Percentiles rank a stretch among this genome's conserved stretches.
These are phyloP conservation scores for Seiridium cupressi DNA, from an alignment of 2,329 filamentous ascomycete species.

Conservation along the genomic window DNA sequence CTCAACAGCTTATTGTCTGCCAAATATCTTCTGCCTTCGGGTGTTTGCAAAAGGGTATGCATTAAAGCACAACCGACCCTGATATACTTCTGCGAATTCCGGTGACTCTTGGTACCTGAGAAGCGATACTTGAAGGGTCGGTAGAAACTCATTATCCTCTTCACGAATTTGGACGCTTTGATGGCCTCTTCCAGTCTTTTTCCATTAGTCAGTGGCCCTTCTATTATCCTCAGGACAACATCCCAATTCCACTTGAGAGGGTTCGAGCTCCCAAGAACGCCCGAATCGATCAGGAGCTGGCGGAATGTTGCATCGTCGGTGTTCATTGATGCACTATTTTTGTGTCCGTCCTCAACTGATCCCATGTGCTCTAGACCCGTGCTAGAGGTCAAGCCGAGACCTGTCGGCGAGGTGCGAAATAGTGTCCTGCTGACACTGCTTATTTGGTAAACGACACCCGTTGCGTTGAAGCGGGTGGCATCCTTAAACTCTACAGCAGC, in stretches of 20 bases:
- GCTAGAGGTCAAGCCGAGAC: slow-evolving; percentile 38
- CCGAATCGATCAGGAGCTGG: slow-evolving; percentile 70
- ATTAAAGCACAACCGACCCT: slow-evolving; percentile 86
- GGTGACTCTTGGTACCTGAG: slow-evolving; percentile 83
- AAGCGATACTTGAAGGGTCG: slow-evolving; percentile 97
- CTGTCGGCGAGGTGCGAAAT: slow-evolving; percentile 69
- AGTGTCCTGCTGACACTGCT: slow-evolving; percentile 94
- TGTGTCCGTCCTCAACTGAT: slow-evolving; percentile 56
- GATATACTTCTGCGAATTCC: slow-evolving; percentile 92
- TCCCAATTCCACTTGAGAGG: slow-evolving; percentile 98
- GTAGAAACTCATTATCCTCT: slow-evolving; percentile 91
- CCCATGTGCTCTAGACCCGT: slow-evolving; percentile 47
- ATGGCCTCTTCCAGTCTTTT: slow-evolving; percentile 93
- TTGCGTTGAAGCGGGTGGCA: slow-evolving; percentile 75
- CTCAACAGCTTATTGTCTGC: slow-evolving; percentile 89
- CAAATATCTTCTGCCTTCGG: slow-evolving; percentile 81
- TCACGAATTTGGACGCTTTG: slow-evolving; percentile 93
- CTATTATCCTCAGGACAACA: slow-evolving; percentile 83
- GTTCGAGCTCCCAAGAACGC: slow-evolving; percentile 85
- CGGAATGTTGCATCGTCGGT: slow-evolving; percentile 64
- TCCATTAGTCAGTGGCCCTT: slow-evolving; percentile 85
- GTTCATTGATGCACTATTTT: slow-evolving; percentile 45
- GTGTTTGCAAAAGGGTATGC: slow-evolving; percentile 79
- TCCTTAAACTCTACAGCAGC: slow-evolving; percentile 70
- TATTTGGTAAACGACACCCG: slow-evolving; percentile 93